Conservation (phyloP, 139 green algal species). For the Spirogloea muscicola region DNA sequence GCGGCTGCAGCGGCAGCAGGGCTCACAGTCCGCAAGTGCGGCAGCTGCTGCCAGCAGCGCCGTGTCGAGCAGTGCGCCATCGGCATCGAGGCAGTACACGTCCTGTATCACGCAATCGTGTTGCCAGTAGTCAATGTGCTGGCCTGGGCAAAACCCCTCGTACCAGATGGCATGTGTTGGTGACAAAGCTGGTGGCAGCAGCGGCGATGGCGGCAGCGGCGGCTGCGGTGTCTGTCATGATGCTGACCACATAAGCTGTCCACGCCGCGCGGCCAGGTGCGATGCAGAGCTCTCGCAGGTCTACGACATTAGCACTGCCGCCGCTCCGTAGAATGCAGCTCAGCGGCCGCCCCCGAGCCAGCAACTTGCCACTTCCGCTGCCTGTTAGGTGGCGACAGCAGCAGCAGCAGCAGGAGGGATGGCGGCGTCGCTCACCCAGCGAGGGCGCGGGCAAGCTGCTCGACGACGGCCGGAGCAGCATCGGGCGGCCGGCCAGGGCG, state of each 20-base stretch:
- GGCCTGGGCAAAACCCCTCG: no score
- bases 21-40: slow-evolving; percentile 52
- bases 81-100: slow-evolving; percentile 69
- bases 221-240: background rate
- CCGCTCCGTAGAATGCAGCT: background rate
- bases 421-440: background rate
- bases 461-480: background rate
- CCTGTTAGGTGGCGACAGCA: background rate
- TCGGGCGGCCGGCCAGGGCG: slow-evolving; percentile 36
- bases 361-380: background rate
- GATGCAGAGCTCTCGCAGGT: slow-evolving; percentile 65
- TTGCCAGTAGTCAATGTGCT: no score
- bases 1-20: no score
- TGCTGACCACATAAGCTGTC: slow-evolving; percentile 49
- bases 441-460: slow-evolving; percentile 16
- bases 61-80: slow-evolving; percentile 64
- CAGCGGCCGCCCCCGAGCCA: background rate
- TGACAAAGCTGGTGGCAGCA: no score
- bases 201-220: no score
- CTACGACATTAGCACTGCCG: slow-evolving; percentile 29
- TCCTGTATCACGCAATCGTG: no score
- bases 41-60: slow-evolving; percentile 62
- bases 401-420: background rate
- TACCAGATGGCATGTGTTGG: no score
- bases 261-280: slow-evolving; percentile 57